Evolutionary conservation across 116 monocot species (phyloP), one percentile per base, ranked within the genome.

Genomic region (Thalassia testudinum): DNA sequence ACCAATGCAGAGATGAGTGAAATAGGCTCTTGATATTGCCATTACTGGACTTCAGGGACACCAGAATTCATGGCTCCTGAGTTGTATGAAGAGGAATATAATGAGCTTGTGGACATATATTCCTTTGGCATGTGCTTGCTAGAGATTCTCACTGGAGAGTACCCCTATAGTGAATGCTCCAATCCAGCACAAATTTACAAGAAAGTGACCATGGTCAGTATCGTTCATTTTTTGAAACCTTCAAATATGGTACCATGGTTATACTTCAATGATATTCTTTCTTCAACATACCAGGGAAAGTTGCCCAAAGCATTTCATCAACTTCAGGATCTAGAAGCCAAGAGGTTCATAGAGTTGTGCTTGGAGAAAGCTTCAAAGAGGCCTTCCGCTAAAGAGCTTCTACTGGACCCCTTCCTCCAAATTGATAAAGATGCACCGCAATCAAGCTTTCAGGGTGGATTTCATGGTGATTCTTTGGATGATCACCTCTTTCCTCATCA

Each of bases 1-100:
- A n/a, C n/a, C n/a, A n/a, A n/a, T n/a, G n/a, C n/a, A n/a, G n/a
- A n/a, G n/a, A n/a, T n/a, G n/a, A n/a, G n/a, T n/a, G n/a, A n/a
- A n/a, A n/a, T n/a, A n/a, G n/a, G n/a, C n/a, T n/a, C n/a, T n/a
- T n/a, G n/a, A n/a, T n/a, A n/a, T n/a, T n/a, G n/a, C n/a, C n/a
- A n/a, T n/a, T n/a, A n/a, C n/a, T 20, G 26, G 34, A 38, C 7
- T 59, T 64, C 80, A 88, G 91, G 92, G n/a, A 97, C 97, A 28
- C 97, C 97, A 10, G 97, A 97, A 61, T 97, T 89, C 75, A 97
- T 95, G 95, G 95, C 95, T 1, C 97, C 97, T 0, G 97, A 97
- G 55, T 71, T 97, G 43, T 97, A 97, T n/a, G 97, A 97, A 20
- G 97, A 97, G 66, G 82, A 85, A 21, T 97, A 97, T 55, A 82